These are phyloP conservation scores for Rhododendron williamsianum DNA, from an alignment of 148 eudicot species.

Conservation along the genomic window DNA sequence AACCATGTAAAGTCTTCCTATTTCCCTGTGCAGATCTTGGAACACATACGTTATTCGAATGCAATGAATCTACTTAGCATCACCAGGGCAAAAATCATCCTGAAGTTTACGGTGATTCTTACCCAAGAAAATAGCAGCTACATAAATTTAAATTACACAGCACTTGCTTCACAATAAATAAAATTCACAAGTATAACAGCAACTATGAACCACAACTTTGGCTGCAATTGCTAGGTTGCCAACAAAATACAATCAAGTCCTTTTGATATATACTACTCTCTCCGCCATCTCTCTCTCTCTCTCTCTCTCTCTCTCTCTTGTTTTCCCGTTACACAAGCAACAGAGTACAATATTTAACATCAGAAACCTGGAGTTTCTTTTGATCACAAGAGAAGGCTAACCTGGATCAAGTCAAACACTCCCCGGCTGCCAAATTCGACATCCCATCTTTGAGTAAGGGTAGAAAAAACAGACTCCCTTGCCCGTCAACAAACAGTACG, in stretches of 20 bases:
- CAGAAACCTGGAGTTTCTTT: neutral
- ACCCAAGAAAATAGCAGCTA: neutral
- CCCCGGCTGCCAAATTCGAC: neutral
- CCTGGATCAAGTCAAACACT: neutral
- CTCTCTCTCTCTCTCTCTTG: neutral
- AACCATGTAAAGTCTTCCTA: neutral
- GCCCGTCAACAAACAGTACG: slow-evolving; percentile 56
- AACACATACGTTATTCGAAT: too few relatives aligned
- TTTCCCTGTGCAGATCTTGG: too few relatives aligned
- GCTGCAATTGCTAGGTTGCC: neutral
- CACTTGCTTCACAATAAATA: neutral
- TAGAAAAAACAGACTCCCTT: neutral
- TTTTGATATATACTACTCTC: neutral
- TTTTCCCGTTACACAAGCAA: neutral
- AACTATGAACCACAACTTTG: neutral
- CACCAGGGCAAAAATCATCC: neutral
- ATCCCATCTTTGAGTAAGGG: neutral
- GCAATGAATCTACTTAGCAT: neutral
- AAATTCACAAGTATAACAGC: neutral
- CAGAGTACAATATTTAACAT: neutral
- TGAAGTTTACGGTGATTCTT: neutral
- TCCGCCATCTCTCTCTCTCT: neutral
- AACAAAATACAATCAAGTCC: neutral
- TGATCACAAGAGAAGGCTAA: neutral
- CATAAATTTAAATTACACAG: neutral